These are phyloP conservation scores for Akebia trifoliata DNA, from an alignment of 164 flowering plant species.

Conservation along the genomic window DNA sequence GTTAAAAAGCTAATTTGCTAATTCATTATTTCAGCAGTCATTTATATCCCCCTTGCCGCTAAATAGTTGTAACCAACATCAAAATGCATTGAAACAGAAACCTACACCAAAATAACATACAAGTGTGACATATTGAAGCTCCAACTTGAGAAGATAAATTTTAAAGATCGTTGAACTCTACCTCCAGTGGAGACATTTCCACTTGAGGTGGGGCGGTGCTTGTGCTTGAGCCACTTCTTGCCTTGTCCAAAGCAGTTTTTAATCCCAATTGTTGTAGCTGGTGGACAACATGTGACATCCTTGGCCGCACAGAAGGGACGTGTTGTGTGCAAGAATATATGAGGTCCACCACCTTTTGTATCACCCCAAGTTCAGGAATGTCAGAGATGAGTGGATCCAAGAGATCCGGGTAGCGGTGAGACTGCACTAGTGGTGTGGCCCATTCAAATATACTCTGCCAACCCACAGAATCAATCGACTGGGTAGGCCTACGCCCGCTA, in stretches of 20 bases:
- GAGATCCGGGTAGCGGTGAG: conserved; percentile 69
- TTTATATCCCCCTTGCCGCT: too few relatives aligned
- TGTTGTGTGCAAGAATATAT: conserved; percentile 90
- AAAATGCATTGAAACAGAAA: too few relatives aligned
- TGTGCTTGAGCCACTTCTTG: conserved; percentile 18
- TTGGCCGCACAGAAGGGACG: conserved; percentile 89
- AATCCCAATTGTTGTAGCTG: conserved; percentile 73
- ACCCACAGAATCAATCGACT: conserved; percentile 78
- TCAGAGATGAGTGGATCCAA: conserved; percentile 70
- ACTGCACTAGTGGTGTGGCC: conserved; percentile 92
- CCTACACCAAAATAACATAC: too few relatives aligned
- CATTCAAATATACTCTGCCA: conserved; percentile 92
- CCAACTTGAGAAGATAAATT: too few relatives aligned
- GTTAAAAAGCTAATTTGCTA: too few relatives aligned
- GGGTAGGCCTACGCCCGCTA: conserved; percentile 86
- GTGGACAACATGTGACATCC: conserved; percentile 96
- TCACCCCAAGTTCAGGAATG: conserved; percentile 62
- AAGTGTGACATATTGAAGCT: too few relatives aligned
- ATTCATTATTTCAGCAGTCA: too few relatives aligned
- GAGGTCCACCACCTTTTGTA: conserved; percentile 91
- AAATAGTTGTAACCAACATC: too few relatives aligned
- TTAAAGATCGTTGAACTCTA: conserved; percentile 8
- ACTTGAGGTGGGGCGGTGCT: conserved; percentile 3
- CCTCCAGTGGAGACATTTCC: conserved; percentile 19
- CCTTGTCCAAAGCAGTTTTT: conserved; percentile 20